Base-by-base conservation (phyloP, 805 yeast genomes). In the Kockiozyma suomiensis region DNA sequence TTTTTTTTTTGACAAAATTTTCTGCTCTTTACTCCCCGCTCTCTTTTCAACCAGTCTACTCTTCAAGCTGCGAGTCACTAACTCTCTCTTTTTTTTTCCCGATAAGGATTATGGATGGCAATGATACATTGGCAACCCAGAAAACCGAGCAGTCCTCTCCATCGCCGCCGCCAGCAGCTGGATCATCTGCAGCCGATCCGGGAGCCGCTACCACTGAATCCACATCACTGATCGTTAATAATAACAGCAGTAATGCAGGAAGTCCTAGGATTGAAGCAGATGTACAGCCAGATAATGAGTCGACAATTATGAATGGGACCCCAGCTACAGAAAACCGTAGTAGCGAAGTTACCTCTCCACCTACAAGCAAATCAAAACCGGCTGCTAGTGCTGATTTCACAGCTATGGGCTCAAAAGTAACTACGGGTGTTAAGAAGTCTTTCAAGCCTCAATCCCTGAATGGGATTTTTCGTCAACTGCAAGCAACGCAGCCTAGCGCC, bases 361-460 rank as follows among this genome's bases (percentile, higher is more conserved):
- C 42, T 17, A 26, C 60, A 35, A 25, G n/a, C n/a, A 21, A 12
- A 33, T 50, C 55, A n/a, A 21, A 17, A 23, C 2, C 56, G 23
- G 37, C 48, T 2, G 23, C 52, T 1, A 25, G n/a, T 13, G 13
- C 30, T 10, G 56, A n/a, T 15, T 19, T 19, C 3, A 3, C 50
- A 1, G n/a, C 38, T 3, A 28, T 30, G 8, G n/a, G 19, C 42
- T 13, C 54, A 13, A 38, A 47, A 28, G 3, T 35, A 4, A 26
- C 54, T 17, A 25, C 58, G 13, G 59, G 48, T 6, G 25, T 42
- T 4, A 71, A 70, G 50, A 73, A 70, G 62, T 61, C 70, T 42
- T 75, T 73, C 69, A 74, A 74, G 63, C 70, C 76, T 12, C 76
- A 74, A 63, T 70, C 72, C 28, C 70, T 75, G 25, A 75, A 73